Evolutionary conservation across 495 filamentous ascomycete genomes (phyloP).

Genomic region (Lasiosphaeria ovina): DNA sequence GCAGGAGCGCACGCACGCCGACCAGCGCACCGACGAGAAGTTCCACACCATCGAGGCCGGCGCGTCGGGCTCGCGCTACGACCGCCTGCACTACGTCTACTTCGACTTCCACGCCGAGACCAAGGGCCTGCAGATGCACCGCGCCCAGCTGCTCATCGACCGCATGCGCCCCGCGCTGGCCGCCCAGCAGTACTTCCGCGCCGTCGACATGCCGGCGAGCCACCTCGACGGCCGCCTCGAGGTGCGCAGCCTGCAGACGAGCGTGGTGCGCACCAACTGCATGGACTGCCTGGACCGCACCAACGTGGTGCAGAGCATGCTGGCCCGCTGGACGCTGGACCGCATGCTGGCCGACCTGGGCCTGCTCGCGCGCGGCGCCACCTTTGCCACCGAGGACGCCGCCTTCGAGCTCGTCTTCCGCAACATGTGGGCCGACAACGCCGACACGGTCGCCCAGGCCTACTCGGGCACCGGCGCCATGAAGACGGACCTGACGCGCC

Average conservation of each 20-base stretch:
- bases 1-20: constrained; percentile 56
- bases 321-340: constrained; percentile 83
- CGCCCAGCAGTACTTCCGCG: constrained; percentile 87
- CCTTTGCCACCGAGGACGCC: constrained; percentile 64
- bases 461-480: constrained; percentile 95
- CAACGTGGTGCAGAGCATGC: constrained; percentile 95
- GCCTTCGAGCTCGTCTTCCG: constrained; percentile 86
- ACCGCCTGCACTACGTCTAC: constrained; percentile 90
- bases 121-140: constrained; percentile 89
- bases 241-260: constrained; percentile 72
- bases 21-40: constrained; percentile 67
- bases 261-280: constrained; percentile 93
- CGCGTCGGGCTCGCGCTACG: constrained; percentile 57
- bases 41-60: constrained; percentile 68
- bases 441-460: constrained; percentile 84
- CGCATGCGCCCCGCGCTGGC: constrained; percentile 68
- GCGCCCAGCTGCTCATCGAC: constrained; percentile 81
- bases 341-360: constrained; percentile 81
- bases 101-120: constrained; percentile 99
- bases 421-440: constrained; percentile 97
- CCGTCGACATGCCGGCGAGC: constrained; percentile 75
- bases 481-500: constrained; percentile 94
- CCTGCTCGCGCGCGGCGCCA: constrained; percentile 67
- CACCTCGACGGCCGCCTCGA: constrained; percentile 64
- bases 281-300: constrained; percentile 99